Evolutionary conservation across 1,284 basidiomycete genomes (phyloP).

Genomic region (Austroboletus niveus): DNA sequence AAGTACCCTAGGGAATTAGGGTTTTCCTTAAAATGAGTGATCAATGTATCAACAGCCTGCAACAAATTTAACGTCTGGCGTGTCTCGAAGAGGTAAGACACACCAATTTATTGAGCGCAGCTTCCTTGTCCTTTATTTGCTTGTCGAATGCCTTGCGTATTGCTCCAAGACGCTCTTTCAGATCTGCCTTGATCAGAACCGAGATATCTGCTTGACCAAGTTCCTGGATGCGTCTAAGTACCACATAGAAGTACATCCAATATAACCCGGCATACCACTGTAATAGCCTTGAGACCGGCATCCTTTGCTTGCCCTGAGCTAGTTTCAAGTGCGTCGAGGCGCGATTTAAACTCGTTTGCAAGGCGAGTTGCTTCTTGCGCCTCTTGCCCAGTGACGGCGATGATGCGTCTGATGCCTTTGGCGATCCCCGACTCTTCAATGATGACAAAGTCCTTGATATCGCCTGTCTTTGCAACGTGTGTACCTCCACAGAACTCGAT

Average conservation of each 20-base stretch:
- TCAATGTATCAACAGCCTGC: conserved; percentile 71
- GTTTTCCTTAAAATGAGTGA: conserved; percentile 76
- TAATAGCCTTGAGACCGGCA: conserved; percentile 77
- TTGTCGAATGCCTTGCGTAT: conserved; percentile 87
- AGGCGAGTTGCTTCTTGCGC: conserved; percentile 78
- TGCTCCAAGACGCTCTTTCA: conserved; percentile 72
- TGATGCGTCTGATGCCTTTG: conserved; percentile 94
- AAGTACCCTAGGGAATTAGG: conserved; percentile 69
- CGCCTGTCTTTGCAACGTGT: conserved; percentile 92
- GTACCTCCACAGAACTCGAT: conserved; percentile 99
- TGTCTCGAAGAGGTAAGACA: conserved; percentile 16
- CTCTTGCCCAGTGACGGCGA: conserved; percentile 94
- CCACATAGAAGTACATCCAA: neutral
- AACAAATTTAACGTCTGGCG: neutral
- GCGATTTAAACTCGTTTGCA: conserved; percentile 64
- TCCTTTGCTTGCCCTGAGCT: conserved; percentile 84
- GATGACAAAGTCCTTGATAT: conserved; percentile 95
- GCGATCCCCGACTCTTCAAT: conserved; percentile 97
- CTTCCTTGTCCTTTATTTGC: conserved; percentile 79
- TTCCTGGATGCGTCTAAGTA: conserved; percentile 50
- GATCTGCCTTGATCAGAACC: conserved; percentile 75
- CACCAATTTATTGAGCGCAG: conserved; percentile 79
- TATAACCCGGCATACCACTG: conserved; percentile 53
- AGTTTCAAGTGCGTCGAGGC: conserved; percentile 65
- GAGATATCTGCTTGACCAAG: conserved; percentile 91